These are phyloP conservation scores for Omphalotus guepiniiformis DNA, from an alignment of 768 basidiomycete genomes.

Conservation along the genomic window DNA sequence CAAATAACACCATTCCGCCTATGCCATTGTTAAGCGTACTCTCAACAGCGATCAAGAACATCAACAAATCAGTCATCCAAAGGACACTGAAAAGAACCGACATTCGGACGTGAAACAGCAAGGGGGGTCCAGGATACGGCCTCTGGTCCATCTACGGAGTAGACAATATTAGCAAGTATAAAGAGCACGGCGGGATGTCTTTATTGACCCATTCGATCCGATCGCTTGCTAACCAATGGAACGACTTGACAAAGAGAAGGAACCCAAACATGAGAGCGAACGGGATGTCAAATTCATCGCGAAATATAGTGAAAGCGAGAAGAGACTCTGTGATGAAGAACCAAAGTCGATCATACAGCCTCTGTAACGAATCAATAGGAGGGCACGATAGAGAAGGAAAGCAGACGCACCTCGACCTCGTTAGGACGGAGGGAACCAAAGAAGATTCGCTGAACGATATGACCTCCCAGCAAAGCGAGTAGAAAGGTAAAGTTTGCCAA, in stretches of 20 bases:
- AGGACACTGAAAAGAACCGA: constrained; percentile 68
- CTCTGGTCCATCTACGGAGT: constrained; percentile 88
- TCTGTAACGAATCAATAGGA: constrained; percentile 40
- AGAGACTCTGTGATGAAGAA: constrained; percentile 97
- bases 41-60: constrained; percentile 79
- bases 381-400: not conserved
- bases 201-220: constrained; percentile 89
- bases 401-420: constrained; percentile 78
- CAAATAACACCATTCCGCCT: constrained; percentile 92
- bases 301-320: constrained; percentile 94
- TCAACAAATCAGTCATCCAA: constrained; percentile 67
- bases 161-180: constrained; percentile 11
- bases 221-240: constrained; percentile 96
- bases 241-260: constrained; percentile 91
- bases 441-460: constrained; percentile 80
- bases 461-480: constrained; percentile 69
- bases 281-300: constrained; percentile 89
- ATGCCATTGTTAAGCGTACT: constrained; percentile 76
- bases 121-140: constrained; percentile 78
- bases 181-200: not conserved
- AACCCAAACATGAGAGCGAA: constrained; percentile 95
- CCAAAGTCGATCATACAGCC: constrained; percentile 94
- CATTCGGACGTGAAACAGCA: constrained; percentile 85
- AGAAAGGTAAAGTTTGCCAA: constrained; percentile 89
- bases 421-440: constrained; percentile 84